phyloP scores from a whole-genome alignment of 2,329 filamentous ascomycete genomes.

The Botrytis pseudocinerea region DNA sequence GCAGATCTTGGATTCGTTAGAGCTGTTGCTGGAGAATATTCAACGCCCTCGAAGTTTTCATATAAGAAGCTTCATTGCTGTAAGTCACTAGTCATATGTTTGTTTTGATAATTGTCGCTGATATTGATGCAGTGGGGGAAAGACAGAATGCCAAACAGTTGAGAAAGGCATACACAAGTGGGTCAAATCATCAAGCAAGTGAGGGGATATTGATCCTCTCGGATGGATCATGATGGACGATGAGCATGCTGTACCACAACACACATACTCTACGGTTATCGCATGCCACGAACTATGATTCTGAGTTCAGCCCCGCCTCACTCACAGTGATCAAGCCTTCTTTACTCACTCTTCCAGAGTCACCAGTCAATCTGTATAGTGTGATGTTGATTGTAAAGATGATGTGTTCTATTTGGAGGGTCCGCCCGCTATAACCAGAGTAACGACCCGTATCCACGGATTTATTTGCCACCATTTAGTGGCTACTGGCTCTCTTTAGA shows the following conservation, averaged over 20 bases:
- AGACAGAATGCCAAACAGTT: neutral
- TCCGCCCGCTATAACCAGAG: neutral
- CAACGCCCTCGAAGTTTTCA: neutral
- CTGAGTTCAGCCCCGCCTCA: neutral
- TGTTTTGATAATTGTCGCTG: neutral
- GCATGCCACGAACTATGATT: neutral
- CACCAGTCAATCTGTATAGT: neutral
- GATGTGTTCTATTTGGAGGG: neutral
- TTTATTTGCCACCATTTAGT: neutral
- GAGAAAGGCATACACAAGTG: neutral
- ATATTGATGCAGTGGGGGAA: neutral
- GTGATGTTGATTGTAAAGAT: neutral
- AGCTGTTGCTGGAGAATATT: neutral
- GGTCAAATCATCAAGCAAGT: neutral
- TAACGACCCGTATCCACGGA: neutral
- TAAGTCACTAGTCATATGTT: neutral
- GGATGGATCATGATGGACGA: accelerated
- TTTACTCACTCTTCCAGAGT: neutral
- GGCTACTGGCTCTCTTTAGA: neutral
- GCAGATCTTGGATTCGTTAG: neutral
- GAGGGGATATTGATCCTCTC: neutral
- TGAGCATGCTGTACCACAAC: accelerated
- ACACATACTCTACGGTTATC: neutral
- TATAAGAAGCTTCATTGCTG: neutral
- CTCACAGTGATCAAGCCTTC: neutral